Percentiles rank a stretch among this genome's conserved stretches.
Conservation (phyloP, 176 grass and related monocot species). For the Alopecurus myosuroides region DNA sequence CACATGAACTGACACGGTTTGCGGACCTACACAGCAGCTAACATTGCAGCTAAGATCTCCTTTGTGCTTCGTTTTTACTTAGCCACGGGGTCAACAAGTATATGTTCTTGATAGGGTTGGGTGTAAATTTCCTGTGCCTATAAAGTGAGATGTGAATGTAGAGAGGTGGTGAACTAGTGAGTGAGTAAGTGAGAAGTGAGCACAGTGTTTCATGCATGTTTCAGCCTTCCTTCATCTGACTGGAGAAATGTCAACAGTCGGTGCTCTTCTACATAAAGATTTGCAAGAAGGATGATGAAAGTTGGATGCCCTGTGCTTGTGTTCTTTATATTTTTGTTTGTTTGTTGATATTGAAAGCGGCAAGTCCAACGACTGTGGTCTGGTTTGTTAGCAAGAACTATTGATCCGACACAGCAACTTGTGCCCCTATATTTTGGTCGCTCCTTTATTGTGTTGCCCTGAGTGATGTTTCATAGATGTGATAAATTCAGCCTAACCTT, state of each 20-base stretch:
- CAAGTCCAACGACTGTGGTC: not conserved
- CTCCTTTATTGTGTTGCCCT: conserved; percentile 6
- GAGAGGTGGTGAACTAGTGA: conserved; percentile 31
- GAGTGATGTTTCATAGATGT: not conserved
- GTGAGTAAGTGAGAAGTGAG: conserved; percentile 23
- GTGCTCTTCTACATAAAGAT: conserved; percentile 32
- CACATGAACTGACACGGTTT: conserved; percentile 39
- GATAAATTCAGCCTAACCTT: not conserved
- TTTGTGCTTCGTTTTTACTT: conserved; percentile 57
- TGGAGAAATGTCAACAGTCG: conserved; percentile 34
- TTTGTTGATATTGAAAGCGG: conserved; percentile 22
- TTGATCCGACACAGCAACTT: conserved; percentile 23
- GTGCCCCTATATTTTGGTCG: conserved; percentile 6
- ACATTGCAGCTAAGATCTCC: conserved; percentile 55
- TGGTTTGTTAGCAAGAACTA: conserved; percentile 41
- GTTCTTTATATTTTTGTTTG: not conserved
- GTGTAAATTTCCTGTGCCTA: conserved; percentile 84
- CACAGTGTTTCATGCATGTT: conserved; percentile 37
- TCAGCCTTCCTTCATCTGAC: conserved; percentile 40
- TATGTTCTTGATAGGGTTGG: conserved; percentile 72
- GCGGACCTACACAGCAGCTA: conserved; percentile 53
- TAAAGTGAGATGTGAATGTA: conserved; percentile 58
- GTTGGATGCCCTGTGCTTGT: conserved; percentile 14
- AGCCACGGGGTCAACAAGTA: conserved; percentile 58
- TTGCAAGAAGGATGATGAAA: conserved; percentile 31